These are phyloP conservation scores for Fusarium mexicanum DNA, from an alignment of 2,329 filamentous ascomycete genomes.

Conservation along the genomic window DNA sequence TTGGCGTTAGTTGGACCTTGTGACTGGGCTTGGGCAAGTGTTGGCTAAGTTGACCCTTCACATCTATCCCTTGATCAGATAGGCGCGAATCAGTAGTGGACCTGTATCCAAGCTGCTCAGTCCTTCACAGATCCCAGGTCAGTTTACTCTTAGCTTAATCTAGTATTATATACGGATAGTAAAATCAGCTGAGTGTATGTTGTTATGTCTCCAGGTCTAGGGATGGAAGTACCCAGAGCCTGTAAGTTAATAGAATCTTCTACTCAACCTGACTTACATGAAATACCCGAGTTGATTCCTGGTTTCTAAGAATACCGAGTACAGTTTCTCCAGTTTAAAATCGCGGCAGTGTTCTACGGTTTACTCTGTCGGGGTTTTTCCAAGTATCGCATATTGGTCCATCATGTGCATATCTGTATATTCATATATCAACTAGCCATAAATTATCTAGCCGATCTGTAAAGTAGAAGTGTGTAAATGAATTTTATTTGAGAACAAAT, in stretches of 20 bases:
- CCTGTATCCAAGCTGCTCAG: rapidly evolving
- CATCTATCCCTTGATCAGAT: too few species aligned
- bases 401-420: background rate
- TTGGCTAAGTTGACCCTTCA: background rate
- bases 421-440: background rate
- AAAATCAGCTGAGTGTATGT: too few species aligned
- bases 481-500: background rate
- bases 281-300: rapidly evolving
- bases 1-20: background rate
- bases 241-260: too few species aligned
- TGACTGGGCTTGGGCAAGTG: background rate
- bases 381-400: background rate
- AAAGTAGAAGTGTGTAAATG: rapidly evolving
- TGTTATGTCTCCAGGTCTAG: background rate
- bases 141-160: background rate
- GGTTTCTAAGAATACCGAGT: rapidly evolving
- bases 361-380: background rate
- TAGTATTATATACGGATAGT: too few species aligned
- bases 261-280: background rate
- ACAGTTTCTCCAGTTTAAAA: rapidly evolving
- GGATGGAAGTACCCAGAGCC: background rate
- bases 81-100: background rate
- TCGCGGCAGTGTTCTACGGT: rapidly evolving
- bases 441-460: rapidly evolving
- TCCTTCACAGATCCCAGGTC: rapidly evolving